Conservation (phyloP, 805 yeast genomes). For the Suhomyces prunicola region DNA sequence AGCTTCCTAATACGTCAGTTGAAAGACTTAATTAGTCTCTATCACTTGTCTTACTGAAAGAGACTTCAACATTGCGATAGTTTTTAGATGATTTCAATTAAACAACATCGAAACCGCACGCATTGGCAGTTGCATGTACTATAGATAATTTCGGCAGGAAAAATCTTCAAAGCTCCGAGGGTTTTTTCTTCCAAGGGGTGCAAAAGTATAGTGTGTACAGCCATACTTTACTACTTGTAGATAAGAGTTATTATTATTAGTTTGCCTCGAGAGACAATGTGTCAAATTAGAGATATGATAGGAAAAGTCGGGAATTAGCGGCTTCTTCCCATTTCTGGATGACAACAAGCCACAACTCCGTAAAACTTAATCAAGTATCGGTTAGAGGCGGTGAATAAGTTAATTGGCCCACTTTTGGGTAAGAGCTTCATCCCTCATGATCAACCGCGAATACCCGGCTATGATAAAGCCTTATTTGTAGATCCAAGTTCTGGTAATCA, state of each 20-base stretch:
- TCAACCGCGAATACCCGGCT: not conserved
- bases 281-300: not conserved
- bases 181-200: not conserved
- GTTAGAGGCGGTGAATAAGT: not conserved
- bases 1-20: not conserved
- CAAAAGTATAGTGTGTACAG: not conserved
- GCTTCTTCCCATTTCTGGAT: not conserved
- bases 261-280: not conserved
- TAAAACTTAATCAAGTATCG: too few relatives aligned
- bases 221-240: not conserved
- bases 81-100: not conserved
- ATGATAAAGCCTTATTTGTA: not conserved
- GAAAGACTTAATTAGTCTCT: not conserved
- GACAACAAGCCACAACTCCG: not conserved
- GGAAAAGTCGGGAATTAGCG: not conserved
- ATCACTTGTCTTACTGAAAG: not conserved
- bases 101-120: not conserved
- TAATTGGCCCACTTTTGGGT: not conserved
- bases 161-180: not conserved
- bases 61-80: not conserved
- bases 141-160: not conserved
- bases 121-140: not conserved
- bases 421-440: not conserved
- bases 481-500: not conserved
- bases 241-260: not conserved